Evolutionary conservation across 2,329 filamentous ascomycete species (phyloP).

Genomic region (Nannizzia gypsea): DNA sequence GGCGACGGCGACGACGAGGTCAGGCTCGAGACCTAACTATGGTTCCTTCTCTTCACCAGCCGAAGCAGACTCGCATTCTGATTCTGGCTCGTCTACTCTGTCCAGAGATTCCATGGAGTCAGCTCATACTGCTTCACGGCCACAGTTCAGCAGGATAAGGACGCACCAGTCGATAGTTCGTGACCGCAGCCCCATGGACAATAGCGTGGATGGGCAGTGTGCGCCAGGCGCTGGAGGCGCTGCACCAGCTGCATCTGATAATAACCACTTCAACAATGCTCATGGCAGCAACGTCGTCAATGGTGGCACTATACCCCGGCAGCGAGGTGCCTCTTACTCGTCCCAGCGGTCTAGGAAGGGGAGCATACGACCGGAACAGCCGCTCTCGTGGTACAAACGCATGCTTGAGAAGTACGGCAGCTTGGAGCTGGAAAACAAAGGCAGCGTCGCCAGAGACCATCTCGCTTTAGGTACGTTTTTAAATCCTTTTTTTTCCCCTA

Average conservation of each 20-base stretch:
- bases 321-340: not conserved
- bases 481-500: no score
- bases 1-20: not conserved
- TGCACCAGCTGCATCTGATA: not conserved
- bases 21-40: not conserved
- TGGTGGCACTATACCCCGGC: not conserved
- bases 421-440: conserved; percentile 55
- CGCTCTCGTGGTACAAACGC: not conserved
- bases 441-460: conserved; percentile 54
- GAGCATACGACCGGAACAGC: not conserved
- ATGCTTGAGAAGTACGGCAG: conserved; percentile 46
- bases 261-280: not conserved
- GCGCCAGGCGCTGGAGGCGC: not conserved
- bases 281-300: not conserved
- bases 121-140: not conserved
- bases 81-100: not conserved
- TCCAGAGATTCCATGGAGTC: not conserved
- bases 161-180: not conserved
- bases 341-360: not conserved
- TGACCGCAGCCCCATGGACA: not conserved
- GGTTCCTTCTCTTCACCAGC: not conserved
- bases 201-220: not conserved
- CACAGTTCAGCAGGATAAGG: conserved; percentile 3
- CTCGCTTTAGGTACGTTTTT: conserved; percentile 48
- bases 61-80: not conserved